Base-by-base conservation (phyloP, 208 protist species). In the Crithidia thermophila region DNA sequence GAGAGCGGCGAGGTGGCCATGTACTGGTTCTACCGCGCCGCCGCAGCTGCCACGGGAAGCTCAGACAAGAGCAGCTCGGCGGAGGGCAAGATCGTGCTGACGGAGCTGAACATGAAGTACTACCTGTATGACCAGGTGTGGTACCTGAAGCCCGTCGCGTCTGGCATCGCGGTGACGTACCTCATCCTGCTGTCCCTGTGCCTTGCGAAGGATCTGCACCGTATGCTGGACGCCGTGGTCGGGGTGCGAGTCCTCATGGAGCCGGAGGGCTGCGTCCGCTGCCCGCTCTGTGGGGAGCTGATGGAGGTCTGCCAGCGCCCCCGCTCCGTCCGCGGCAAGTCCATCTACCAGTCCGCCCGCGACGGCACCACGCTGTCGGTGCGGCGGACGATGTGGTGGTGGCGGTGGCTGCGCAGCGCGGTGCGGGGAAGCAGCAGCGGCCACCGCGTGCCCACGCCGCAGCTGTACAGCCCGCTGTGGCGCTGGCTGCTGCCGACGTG, bases 281-380 rank as follows among this genome's bases (percentile, higher is more conserved):
- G 81, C 49, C 85, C 85, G 18, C 63, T 91, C 4, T 91, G 85
- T 51, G 77, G 79, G 4, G 76, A 85, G 61, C 55, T 82, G 47
- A 75, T 82, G 57, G 66, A 67, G 52, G 28, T 52, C 30, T 62
- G 31, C 33, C 63, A 71, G 49, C 61, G 49, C 33, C 65, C 46
- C 65, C 37, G 50, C 60, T 31, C 60, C 59, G 13, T 56, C 20
- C 65, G 67, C 45, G 49, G 61, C 8, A 49, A 34, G 20, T 50
- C 65, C 25, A 33, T 59, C 21, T 58, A 66, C 33, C 34, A 50
- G 18, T 57, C 27, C 18, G 45, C 57, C 7, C 67, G 67, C 6
- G 40, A 57, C 0, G 36, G 39, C 6, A 36, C 51, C 7, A 42
- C 50, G 50, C 60, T 42, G 56, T 66, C 47, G 39, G 39, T 57